Conservation (phyloP, 2,329 filamentous ascomycete genomes). For the Raffaelea albimanens region DNA sequence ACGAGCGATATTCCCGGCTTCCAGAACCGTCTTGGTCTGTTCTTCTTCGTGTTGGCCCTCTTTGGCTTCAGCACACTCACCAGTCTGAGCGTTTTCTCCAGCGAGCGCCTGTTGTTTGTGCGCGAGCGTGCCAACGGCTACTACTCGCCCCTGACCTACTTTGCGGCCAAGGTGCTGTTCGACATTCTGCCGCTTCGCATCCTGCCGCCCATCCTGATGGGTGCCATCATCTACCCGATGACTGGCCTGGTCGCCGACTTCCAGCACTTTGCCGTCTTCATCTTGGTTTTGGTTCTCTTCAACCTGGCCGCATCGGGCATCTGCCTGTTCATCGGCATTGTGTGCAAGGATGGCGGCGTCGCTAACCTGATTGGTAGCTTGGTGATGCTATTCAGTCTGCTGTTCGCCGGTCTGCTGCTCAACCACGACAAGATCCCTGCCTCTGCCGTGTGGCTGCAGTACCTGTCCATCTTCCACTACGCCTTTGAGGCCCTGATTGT, state of each 20-base stretch:
- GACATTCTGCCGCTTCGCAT: slow-evolving; percentile 92
- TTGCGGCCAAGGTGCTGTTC: slow-evolving; percentile 93
- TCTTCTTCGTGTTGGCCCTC: slow-evolving; percentile 92
- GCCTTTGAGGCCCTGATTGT: slow-evolving; percentile 94
- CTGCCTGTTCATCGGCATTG: slow-evolving; percentile 90
- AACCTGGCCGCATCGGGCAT: slow-evolving; percentile 91
- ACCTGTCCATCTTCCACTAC: slow-evolving; percentile 95
- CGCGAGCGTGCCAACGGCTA: slow-evolving; percentile 94
- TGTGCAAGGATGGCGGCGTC: slow-evolving; percentile 84
- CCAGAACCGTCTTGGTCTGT: slow-evolving; percentile 92
- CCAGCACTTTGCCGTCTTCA: slow-evolving; percentile 80
- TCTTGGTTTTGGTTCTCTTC: slow-evolving; percentile 87
- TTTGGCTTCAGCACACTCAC: slow-evolving; percentile 97
- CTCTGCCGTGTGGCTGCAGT: slow-evolving; percentile 81
- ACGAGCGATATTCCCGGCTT: slow-evolving; percentile 96
- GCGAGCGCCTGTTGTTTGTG: slow-evolving; percentile 83
- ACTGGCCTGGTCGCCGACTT: slow-evolving; percentile 78
- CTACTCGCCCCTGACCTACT: slow-evolving; percentile 90
- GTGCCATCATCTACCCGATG: slow-evolving; percentile 95
- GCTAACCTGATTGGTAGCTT: slow-evolving; percentile 89
- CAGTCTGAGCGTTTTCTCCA: slow-evolving; percentile 84
- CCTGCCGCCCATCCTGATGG: slow-evolving; percentile 90
- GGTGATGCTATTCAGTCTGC: slow-evolving; percentile 92
- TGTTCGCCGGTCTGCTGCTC: slow-evolving; percentile 88
- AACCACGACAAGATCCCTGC: slow-evolving; percentile 90